Conservation (phyloP, 1,284 basidiomycete genomes). For the Microbotryum scabiosae region DNA sequence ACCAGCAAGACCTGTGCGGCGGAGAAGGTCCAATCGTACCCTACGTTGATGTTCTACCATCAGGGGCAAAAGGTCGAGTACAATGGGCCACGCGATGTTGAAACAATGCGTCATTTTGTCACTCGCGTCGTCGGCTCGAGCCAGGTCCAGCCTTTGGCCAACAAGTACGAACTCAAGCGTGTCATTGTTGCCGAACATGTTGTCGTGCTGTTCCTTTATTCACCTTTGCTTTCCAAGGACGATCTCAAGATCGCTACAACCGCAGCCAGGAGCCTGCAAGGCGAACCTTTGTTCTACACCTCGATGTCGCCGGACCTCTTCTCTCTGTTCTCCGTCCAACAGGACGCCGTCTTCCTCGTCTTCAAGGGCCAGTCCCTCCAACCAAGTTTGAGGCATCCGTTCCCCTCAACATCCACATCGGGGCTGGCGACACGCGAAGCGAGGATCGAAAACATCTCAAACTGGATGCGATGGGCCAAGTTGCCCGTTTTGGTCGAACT, state of each 20-base stretch:
- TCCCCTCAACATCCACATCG: constrained; percentile 28
- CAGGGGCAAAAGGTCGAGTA: constrained; percentile 57
- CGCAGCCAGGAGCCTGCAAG: constrained; percentile 55
- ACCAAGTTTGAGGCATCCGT: constrained; percentile 37
- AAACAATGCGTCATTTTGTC: constrained; percentile 58
- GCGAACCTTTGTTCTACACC: constrained; percentile 59
- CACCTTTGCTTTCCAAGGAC: constrained; percentile 38
- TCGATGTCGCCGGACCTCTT: constrained; percentile 42
- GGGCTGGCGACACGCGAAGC: constrained; percentile 14
- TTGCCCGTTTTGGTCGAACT: constrained; percentile 64
- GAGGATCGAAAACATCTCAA: constrained; percentile 28
- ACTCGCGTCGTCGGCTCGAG: constrained; percentile 14
- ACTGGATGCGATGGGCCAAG: constrained; percentile 58
- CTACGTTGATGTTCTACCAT: constrained; percentile 58
- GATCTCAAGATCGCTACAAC: constrained; percentile 47
- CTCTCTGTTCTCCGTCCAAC: constrained; percentile 42
- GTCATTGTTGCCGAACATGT: constrained; percentile 53
- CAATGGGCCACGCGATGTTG: constrained; percentile 56
- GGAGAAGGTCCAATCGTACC: constrained; percentile 65
- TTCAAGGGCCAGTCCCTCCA: constrained; percentile 56
- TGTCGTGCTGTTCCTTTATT: constrained; percentile 65
- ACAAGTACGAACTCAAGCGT: constrained; percentile 44
- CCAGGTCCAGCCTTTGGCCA: constrained; percentile 41
- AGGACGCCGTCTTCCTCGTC: constrained; percentile 51
- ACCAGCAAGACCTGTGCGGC: constrained; percentile 56